Evolutionary conservation across 257 asterid genomes (phyloP), one percentile per base, ranked within the genome.

Genomic region (Salvia splendens): DNA sequence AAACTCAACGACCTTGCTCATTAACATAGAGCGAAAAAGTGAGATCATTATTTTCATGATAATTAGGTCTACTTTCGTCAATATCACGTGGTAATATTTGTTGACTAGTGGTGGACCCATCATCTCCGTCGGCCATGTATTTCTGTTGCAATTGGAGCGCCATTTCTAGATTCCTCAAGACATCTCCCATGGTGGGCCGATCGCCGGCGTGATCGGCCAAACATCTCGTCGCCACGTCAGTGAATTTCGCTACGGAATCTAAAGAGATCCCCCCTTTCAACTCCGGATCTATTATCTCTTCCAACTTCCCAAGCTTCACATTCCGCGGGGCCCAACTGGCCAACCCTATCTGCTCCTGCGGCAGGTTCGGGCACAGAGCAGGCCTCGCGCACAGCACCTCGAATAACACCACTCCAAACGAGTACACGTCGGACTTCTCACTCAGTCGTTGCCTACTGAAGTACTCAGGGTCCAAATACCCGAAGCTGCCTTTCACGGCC

Each of bases 111-210:
- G 30, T 24, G 3, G 30, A 24, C 30, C 1, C 30, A 24, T 2
- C 30, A 24, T 24, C 17, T 32, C 78, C 71, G 8, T 5, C 7
- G 3, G 65, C 54, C 5, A 70, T 78, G 0, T 72, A 81, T 32
- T 61, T 82, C 3, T 84, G 90, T 12, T 82, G 85, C 32, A 79
- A 43, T 36, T 88, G 91, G 32, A 86, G 79, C 2, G 85, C 85
- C 4, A 69, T 79, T 49, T 86, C 96, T 6, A 88, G 77, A 74
- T 84, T 84, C 91, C 96, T 84, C 3, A 88, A 58, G 61, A 84
- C 85, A 35, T 86, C 96, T 0, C 94, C 96, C 91, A 88, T 86
- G 4, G 87, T 71, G 0, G 96, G 96, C 4, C 95, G 82, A 28
- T 86, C 81, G 0, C 54, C 17, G 1, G 93, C 93, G 8, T 86